Base-by-base conservation (phyloP, 345 rosid species). In the Eucalyptus erythrocorys region DNA sequence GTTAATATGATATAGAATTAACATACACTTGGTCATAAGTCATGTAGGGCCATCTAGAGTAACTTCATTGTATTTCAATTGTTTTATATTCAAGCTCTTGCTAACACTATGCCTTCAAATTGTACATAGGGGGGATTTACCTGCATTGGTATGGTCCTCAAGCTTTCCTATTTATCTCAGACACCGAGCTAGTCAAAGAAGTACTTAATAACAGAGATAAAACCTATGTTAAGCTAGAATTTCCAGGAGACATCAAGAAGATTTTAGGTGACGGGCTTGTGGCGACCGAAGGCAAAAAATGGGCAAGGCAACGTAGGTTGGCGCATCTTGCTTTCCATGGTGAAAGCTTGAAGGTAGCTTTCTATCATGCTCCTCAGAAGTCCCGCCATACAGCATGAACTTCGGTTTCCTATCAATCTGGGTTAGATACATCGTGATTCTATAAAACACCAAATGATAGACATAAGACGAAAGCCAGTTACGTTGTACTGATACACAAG, bases 261-360 rank as follows among this genome's bases (percentile, higher is more conserved):
- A 85, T 93, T 17, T 21, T 90, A 4, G 94, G 96, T 4, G 91
- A 94, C 37, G 95, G 95, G 21, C 91, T 93, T 14, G 89, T 91
- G 30, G 6, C 4, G 26, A 68, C 89, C 7, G 27, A 53, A 68
- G 93, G 94, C 17, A 85, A 88, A 37, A 93, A 93, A 90, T 94
- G 96, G 94, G 50, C 21, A 2, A 93, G 85, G 89, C 88, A 88
- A 40, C 92, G 92, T 48, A 93, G 91, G 87, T 88, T 93, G 45
- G 94, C 95, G 22, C 92, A 91, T 81, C 91, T 90, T 40, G 93
- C 93, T 26, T 94, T 94, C 88, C 93, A 92, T 90, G 92, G 92
- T 2, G 93, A 94, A 55, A 85, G 90, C 91, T 90, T 94, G 88
- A 93, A 90, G 86, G 94, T 92, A 90, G 30, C n/a, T 16, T 68